Base-by-base conservation (phyloP, 805 yeast species). In the Pichia nakasei region DNA sequence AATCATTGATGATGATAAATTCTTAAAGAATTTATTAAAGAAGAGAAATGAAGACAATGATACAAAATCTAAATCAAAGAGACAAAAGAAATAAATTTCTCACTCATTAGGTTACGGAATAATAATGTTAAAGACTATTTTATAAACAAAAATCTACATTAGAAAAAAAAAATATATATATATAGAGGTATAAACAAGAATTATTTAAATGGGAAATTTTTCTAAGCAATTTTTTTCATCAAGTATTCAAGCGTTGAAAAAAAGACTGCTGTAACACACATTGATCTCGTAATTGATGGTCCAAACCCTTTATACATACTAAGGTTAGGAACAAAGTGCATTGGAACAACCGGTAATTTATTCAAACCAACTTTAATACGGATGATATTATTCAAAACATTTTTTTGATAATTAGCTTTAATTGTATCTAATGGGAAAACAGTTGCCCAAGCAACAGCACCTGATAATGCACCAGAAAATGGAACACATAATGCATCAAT, bases 391-490 rank as follows among this genome's bases (percentile, higher is more conserved):
- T 81, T 68, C 22, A 85, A 82, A 5, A 82, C 68, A 53, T 85
- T 91, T 46, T 82, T 75, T 56, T 86, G 96, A 37, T 77, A 72
- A 45, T 81, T 70, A 1, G 89, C 77, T 57, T 87, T 86, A 46
- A 82, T 68, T 0, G 95, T 86, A 59, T 86, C 96, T 11, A 86
- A 58, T 4, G 95, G 94, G 63, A 82, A 87, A 4, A 85, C 80
- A 1, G 78, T 60, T 2, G 78, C 62, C 94, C 95, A 85, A 41
- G 87, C 72, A 17, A 82, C 62, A 17, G 81, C 73, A 3, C 95
- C 95, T 4, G 93, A 76, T 21, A 79, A 49, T 0, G 87, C 95
- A n/a, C 94, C 95, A 0, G 91, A 83, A 2, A 80, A 31, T 3
- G 82, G 78, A 20, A 80, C 69, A 9, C 78, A 65, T 6, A 70